Percentiles rank a stretch among this genome's conserved stretches.
These are phyloP conservation scores for Physcomitrellopsis africana DNA, from an alignment of 225 moss, liverwort and hornwort genomes.

Conservation along the genomic window DNA sequence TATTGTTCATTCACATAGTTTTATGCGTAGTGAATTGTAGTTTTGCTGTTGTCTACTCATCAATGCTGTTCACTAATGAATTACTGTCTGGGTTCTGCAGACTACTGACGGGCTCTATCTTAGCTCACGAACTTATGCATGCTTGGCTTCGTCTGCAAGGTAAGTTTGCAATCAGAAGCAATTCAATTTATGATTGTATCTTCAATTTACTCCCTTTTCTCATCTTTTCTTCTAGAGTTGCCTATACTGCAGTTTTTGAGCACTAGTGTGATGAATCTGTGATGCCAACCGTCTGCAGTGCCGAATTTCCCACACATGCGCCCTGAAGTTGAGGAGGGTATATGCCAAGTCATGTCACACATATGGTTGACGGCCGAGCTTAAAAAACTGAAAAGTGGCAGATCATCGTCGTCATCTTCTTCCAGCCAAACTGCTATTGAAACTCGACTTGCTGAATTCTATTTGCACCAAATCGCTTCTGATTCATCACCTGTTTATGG, in stretches of 20 bases:
- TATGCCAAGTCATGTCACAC: conserved; percentile 82
- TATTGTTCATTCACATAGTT: no score
- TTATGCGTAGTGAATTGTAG: no score
- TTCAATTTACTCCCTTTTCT: background rate
- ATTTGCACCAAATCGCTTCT: conserved; percentile 56
- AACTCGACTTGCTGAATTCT: conserved; percentile 53
- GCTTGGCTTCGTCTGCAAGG: conserved; percentile 78
- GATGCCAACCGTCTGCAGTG: conserved; percentile 14
- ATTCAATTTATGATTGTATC: background rate
- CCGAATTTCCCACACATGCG: conserved; percentile 44
- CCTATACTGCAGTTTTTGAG: background rate
- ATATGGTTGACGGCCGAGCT: conserved; percentile 66
- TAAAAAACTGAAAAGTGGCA: conserved; percentile 33
- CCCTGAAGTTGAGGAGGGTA: conserved; percentile 72
- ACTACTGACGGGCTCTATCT: conserved; percentile 75
- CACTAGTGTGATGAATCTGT: background rate
- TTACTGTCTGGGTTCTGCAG: conserved; percentile 41
- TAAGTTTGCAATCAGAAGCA: conserved; percentile 17
- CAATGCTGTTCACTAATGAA: background rate
- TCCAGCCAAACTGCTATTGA: conserved; percentile 34
- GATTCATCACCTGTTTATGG: conserved; percentile 61
- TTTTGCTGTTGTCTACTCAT: background rate
- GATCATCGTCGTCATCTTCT: conserved; percentile 38
- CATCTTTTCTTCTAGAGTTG: no score
- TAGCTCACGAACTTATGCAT: conserved; percentile 87